Conservation (phyloP, 1,284 basidiomycete genomes). For the Ustilago vetiveriae region DNA sequence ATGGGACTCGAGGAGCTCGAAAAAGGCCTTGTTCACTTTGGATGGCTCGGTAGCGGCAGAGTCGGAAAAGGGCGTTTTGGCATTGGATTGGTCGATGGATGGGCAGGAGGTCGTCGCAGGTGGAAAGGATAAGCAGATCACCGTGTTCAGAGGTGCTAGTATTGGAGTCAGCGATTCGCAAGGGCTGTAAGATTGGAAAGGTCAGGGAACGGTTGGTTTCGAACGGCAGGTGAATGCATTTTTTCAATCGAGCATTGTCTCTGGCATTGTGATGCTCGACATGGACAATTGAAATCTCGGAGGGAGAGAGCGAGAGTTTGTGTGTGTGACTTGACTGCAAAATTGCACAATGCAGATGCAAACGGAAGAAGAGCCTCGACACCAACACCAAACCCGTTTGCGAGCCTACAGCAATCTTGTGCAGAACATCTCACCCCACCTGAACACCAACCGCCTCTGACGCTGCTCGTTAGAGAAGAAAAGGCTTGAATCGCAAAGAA, state of each 20-base stretch:
- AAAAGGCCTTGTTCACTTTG: constrained; percentile 62
- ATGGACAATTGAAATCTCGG: no score
- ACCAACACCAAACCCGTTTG: neutral
- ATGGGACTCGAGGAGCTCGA: constrained; percentile 58
- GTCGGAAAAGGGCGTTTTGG: constrained; percentile 44
- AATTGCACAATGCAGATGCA: neutral
- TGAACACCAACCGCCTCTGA: neutral
- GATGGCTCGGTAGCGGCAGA: constrained; percentile 2
- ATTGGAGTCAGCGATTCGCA: constrained; percentile 19
- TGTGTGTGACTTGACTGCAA: no score
- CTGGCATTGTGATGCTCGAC: no score
- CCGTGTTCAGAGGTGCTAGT: constrained; percentile 41
- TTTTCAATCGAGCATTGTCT: no score
- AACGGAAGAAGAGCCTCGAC: no score
- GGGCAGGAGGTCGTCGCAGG: constrained; percentile 61
- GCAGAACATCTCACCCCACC: no score
- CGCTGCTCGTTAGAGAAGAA: neutral
- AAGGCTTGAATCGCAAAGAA: no score
- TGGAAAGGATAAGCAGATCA: constrained; percentile 59
- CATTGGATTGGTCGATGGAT: constrained; percentile 55
- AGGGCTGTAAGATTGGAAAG: no score
- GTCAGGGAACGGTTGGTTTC: no score
- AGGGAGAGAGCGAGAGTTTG: no score
- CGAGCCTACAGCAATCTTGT: no score
- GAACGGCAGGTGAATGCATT: no score